A percentile compares a stretch with the other conserved stretches of the same genome.
phyloP scores from a whole-genome alignment of 2,329 filamentous ascomycete genomes.

The Arthrobotrys entomopaga region DNA sequence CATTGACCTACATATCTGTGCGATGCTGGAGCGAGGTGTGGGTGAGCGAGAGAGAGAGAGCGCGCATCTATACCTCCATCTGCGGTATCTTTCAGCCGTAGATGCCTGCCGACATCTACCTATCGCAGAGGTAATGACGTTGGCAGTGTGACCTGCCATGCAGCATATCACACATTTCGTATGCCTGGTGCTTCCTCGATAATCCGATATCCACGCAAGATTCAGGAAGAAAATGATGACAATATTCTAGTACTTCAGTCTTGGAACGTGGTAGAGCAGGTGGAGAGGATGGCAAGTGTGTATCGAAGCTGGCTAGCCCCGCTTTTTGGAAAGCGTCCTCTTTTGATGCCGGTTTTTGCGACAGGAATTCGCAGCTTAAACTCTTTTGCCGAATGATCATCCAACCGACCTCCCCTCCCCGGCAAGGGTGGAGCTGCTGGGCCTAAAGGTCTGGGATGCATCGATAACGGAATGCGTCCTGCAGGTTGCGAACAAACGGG shows the following conservation, averaged over 20 bases:
- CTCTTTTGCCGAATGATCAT: constrained; percentile 32
- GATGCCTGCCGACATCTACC: constrained; percentile 35
- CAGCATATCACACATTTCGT: constrained; percentile 27
- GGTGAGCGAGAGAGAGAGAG: constrained; percentile 1
- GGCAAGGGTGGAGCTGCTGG: constrained; percentile 30
- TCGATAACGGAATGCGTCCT: constrained; percentile 55
- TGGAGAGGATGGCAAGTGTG: too few relatives aligned
- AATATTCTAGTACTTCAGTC: too few relatives aligned
- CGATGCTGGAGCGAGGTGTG: background rate
- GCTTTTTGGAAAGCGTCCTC: constrained; percentile 7
- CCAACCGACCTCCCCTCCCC: constrained; percentile 17
- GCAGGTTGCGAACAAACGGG: constrained; percentile 44
- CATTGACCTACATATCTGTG: background rate
- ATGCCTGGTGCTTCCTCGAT: constrained; percentile 1
- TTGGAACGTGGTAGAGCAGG: too few relatives aligned
- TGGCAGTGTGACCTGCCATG: constrained; percentile 49
- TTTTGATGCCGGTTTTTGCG: constrained; percentile 12
- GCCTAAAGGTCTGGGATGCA: constrained; percentile 26
- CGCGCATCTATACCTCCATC: constrained; percentile 34
- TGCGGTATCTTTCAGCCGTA: constrained; percentile 43
- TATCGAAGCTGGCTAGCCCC: constrained; percentile 14
- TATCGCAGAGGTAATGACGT: constrained; percentile 33
- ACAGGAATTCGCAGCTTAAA: constrained; percentile 20
- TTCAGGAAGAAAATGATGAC: background rate
- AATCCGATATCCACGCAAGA: background rate